A percentile compares a stretch with the other conserved stretches of the same genome.
Conservation (phyloP, 202 grass and related monocot species). For the Carex arenaria region DNA sequence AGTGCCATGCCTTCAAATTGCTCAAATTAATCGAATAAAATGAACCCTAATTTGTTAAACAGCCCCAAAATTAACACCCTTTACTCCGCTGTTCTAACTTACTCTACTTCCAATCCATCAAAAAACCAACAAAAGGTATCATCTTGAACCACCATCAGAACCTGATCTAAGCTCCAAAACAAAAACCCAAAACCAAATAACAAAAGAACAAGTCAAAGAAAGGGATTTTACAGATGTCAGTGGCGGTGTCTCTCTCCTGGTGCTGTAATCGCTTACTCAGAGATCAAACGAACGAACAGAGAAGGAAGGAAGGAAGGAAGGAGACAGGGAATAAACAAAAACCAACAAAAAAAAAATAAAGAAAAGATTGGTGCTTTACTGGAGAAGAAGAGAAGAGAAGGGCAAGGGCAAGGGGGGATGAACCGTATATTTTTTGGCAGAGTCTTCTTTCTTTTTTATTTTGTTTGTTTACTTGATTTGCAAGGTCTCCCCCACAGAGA, state of each 20-base stretch:
- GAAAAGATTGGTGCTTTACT: background rate
- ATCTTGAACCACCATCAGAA: background rate
- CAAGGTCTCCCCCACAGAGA: background rate
- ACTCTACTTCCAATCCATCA: background rate
- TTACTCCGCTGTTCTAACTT: background rate
- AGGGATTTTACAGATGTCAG: background rate
- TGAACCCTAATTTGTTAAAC: background rate
- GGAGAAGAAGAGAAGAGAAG: background rate
- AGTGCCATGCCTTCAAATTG: background rate
- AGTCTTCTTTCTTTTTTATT: background rate
- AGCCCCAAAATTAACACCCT: background rate
- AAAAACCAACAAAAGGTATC: background rate
- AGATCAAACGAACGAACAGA: background rate
- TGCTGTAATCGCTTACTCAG: background rate
- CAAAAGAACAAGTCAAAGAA: background rate
- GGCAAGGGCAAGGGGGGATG: background rate
- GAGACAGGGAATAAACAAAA: background rate
- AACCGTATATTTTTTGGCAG: background rate
- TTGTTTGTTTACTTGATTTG: background rate
- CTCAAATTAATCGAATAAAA: background rate
- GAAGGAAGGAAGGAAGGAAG: conserved; percentile 5
- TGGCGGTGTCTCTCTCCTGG: background rate
- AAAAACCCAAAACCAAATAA: background rate
- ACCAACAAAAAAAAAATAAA: background rate
- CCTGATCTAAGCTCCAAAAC: background rate